Evolutionary conservation across 2,329 filamentous ascomycete species (phyloP).

Genomic region (Colletotrichum zoysiae): DNA sequence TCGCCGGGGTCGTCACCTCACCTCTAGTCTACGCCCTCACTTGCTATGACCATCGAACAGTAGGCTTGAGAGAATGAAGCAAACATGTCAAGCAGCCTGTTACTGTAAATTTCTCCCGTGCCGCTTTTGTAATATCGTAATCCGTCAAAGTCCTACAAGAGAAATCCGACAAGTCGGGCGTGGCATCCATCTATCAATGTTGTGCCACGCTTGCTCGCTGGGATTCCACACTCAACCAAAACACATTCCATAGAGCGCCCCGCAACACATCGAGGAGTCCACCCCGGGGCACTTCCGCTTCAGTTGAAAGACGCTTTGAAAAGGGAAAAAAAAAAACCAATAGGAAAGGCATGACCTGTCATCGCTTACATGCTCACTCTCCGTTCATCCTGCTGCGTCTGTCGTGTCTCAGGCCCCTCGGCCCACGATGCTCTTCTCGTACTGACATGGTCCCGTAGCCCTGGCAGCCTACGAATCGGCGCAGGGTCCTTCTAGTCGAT

Average conservation of each 20-base stretch:
- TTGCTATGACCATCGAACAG: neutral
- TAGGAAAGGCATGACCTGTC: neutral
- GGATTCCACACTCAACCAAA: neutral
- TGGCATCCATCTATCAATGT: constrained; percentile 13
- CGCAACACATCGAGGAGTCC: neutral
- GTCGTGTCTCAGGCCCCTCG: neutral
- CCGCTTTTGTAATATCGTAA: constrained; percentile 21
- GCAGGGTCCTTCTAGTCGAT: constrained; percentile 68
- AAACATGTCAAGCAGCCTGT: neutral
- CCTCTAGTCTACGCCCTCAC: neutral
- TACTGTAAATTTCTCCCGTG: constrained; percentile 15
- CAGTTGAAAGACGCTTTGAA: neutral
- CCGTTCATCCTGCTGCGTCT: neutral
- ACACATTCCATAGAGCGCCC: neutral
- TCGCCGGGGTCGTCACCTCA: neutral
- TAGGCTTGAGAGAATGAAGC: neutral
- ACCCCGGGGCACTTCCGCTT: neutral
- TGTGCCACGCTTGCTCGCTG: constrained; percentile 8
- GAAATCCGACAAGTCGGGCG: neutral
- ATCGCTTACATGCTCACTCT: constrained; percentile 16
- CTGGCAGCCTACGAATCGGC: constrained; percentile 33
- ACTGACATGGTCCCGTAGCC: neutral
- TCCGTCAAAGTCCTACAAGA: constrained; percentile 2
- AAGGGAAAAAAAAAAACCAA: neutral
- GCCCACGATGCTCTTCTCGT: constrained; percentile 12